Evolutionary conservation across 2,329 filamentous ascomycete species (phyloP).

Genomic region (Ophiostoma angusticollis): DNA sequence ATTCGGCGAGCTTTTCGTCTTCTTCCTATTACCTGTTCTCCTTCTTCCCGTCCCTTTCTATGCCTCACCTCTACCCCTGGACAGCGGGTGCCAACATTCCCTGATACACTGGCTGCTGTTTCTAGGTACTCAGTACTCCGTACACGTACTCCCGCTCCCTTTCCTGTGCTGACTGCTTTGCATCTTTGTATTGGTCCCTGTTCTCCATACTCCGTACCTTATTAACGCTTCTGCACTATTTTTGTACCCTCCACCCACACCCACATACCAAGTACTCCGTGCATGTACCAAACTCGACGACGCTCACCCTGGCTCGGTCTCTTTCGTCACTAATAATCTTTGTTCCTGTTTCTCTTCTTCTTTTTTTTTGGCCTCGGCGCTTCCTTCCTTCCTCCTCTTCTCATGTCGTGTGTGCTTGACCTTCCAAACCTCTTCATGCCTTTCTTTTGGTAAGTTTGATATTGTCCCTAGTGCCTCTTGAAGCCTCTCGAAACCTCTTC

Average conservation of each 20-base stretch:
- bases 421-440: too few species aligned
- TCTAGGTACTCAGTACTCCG: too few species aligned
- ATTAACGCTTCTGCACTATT: not conserved
- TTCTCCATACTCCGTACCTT: not conserved
- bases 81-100: not conserved
- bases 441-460: too few species aligned
- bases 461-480: too few species aligned
- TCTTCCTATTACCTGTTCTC: not conserved
- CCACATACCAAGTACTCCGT: not conserved
- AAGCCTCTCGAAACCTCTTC: too few species aligned
- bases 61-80: not conserved
- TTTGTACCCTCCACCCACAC: not conserved
- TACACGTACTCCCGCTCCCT: not conserved
- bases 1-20: not conserved
- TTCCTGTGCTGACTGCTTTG: not conserved
- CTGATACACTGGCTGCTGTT: not conserved
- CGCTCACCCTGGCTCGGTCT: slow-evolving; percentile 6
- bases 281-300: slow-evolving; percentile 3
- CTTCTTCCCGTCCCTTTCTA: not conserved
- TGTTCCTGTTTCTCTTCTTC: not conserved
- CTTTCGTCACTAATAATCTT: not conserved
- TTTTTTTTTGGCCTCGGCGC: not conserved
- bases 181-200: not conserved
- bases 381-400: not conserved
- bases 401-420: not conserved